Evolutionary conservation across 2,329 filamentous ascomycete species (phyloP).

Genomic region (Nemania bipapillata): DNA sequence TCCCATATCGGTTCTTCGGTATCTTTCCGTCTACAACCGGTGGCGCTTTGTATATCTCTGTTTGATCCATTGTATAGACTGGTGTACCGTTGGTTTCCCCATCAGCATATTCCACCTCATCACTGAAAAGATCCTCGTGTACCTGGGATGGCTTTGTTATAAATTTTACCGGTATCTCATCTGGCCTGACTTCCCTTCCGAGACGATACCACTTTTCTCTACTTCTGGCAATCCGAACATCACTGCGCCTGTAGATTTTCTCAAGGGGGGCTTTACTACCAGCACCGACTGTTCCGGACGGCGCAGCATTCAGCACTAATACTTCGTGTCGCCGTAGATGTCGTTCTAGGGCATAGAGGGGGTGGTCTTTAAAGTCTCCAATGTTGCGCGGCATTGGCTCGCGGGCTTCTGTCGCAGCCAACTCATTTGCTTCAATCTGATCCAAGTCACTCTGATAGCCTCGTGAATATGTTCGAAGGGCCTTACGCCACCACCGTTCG

Average conservation of each 20-base stretch:
- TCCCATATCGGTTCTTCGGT: conserved; percentile 92
- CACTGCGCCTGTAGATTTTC: conserved; percentile 80
- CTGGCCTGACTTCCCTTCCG: conserved; percentile 79
- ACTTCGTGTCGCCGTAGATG: conserved; percentile 87
- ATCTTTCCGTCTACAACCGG: conserved; percentile 79
- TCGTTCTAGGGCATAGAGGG: conserved; percentile 82
- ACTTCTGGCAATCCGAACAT: conserved; percentile 81
- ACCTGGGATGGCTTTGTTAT: conserved; percentile 62
- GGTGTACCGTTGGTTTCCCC: conserved; percentile 64
- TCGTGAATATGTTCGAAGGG: conserved; percentile 61
- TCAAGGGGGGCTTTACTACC: conserved; percentile 74
- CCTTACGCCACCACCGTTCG: conserved; percentile 65
- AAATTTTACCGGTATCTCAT: conserved; percentile 85
- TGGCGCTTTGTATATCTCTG: conserved; percentile 78
- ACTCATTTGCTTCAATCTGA: conserved; percentile 82
- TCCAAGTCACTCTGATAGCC: conserved; percentile 71
- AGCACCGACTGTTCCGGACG: conserved; percentile 80
- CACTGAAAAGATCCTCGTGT: conserved; percentile 54
- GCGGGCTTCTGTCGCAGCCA: conserved; percentile 74
- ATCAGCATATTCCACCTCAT: conserved; percentile 52
- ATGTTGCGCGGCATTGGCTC: conserved; percentile 90
- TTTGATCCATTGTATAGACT: conserved; percentile 71
- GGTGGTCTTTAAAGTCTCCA: conserved; percentile 87
- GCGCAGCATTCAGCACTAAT: conserved; percentile 73
- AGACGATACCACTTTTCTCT: conserved; percentile 91